A percentile compares a stretch with the other conserved stretches of the same genome.
Conservation (phyloP, 164 flowering plant species). For the Akebia trifoliata region DNA sequence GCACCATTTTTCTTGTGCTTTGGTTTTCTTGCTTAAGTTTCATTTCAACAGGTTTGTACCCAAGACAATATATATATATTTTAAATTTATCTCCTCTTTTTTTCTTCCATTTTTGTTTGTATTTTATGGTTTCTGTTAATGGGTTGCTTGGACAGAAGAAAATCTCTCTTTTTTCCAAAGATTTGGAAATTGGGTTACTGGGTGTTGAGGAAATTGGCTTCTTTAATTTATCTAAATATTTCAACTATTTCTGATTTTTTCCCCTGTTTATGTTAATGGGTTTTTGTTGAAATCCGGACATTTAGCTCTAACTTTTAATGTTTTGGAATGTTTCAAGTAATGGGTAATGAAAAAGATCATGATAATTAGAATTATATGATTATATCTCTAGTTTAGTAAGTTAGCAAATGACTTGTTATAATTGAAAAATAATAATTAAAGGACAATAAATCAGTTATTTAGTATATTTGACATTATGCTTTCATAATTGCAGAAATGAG, state of each 20-base stretch:
- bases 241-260: slow-evolving; percentile 7
- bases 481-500: neutral
- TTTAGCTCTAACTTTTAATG: slow-evolving; percentile 2
- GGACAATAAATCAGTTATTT: neutral
- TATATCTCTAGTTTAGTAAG: neutral
- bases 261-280: slow-evolving; percentile 6
- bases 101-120: neutral
- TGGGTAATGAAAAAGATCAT: neutral
- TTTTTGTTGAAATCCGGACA: slow-evolving; percentile 11
- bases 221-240: neutral
- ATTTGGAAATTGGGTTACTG: neutral
- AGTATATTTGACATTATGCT: neutral
- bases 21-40: slow-evolving; percentile 16
- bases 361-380: neutral
- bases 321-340: neutral
- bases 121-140: neutral
- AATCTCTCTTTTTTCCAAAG: neutral
- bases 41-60: slow-evolving; percentile 15
- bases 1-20: slow-evolving; percentile 12
- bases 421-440: neutral
- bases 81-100: neutral
- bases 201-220: neutral
- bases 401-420: neutral
- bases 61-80: neutral
- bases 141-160: neutral